phyloP scores from a whole-genome alignment of 2,329 filamentous ascomycete species.

The Talaromyces sp. region DNA sequence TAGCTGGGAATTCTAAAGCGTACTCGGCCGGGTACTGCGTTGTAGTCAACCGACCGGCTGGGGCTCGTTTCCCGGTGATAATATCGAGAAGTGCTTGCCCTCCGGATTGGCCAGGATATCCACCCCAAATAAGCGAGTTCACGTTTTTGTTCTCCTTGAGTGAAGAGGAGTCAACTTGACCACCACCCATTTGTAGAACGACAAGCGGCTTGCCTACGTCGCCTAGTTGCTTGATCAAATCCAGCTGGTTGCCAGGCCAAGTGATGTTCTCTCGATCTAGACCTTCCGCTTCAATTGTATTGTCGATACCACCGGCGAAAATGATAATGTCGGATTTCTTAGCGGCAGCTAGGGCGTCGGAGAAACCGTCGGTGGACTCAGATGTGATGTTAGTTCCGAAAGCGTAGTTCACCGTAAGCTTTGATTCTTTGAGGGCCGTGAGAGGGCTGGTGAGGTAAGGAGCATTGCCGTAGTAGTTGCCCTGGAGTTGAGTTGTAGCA shows the following conservation, averaged over 20 bases:
- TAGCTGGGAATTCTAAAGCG: conserved; percentile 45
- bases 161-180: conserved; percentile 47
- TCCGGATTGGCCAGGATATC: conserved; percentile 50
- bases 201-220: conserved; percentile 43
- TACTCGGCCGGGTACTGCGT: conserved; percentile 47
- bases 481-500: conserved; percentile 60
- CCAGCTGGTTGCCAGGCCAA: conserved; percentile 48
- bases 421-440: conserved; percentile 53
- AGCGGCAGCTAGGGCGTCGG: conserved; percentile 37
- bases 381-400: conserved; percentile 39
- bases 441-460: conserved; percentile 60
- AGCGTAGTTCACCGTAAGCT: conserved; percentile 51
- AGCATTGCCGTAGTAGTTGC: conserved; percentile 60
- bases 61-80: conserved; percentile 44
- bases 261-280: conserved; percentile 45
- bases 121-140: conserved; percentile 47
- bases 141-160: conserved; percentile 44
- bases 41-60: conserved; percentile 45
- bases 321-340: conserved; percentile 42
- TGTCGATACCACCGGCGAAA: conserved; percentile 48
- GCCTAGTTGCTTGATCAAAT: conserved; percentile 43
- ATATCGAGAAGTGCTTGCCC: conserved; percentile 47
- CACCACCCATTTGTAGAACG: conserved; percentile 48
- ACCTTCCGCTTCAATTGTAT: conserved; percentile 45
- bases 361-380: conserved; percentile 34